Evolutionary conservation across 805 yeast species (phyloP).

Genomic region (Suhomyces canberraensis): DNA sequence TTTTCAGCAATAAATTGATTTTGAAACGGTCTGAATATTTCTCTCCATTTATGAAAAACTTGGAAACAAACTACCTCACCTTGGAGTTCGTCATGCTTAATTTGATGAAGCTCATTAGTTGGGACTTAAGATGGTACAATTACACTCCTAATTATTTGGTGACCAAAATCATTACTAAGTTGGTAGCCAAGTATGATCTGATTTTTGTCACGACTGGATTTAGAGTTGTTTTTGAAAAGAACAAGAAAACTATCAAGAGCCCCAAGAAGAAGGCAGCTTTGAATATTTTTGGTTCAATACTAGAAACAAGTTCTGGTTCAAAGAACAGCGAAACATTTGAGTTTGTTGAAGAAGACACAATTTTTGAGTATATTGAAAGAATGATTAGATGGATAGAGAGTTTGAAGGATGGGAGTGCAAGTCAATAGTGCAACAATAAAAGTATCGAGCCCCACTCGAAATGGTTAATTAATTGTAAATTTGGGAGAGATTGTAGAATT

Average conservation of each 20-base stretch:
- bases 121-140: conserved; percentile 65
- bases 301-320: conserved; percentile 6
- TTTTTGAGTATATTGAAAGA: conserved; percentile 28
- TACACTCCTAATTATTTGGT: conserved; percentile 44
- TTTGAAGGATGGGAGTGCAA: conserved; percentile 3
- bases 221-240: conserved; percentile 34
- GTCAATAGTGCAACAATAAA: background rate
- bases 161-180: conserved; percentile 41
- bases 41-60: conserved; percentile 20
- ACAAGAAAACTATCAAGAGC: conserved; percentile 15
- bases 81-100: conserved; percentile 33
- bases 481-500: no score
- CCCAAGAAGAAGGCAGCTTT: conserved; percentile 8
- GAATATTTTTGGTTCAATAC: conserved; percentile 6
- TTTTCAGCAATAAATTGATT: conserved; percentile 33
- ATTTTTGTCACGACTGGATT: conserved; percentile 37
- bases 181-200: conserved; percentile 41
- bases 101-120: conserved; percentile 49
- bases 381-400: conserved; percentile 30
- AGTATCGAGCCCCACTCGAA: no score
- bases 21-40: conserved; percentile 18
- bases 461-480: no score
- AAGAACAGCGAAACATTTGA: conserved; percentile 15
- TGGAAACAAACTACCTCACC: conserved; percentile 27
- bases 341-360: conserved; percentile 30